These are phyloP conservation scores for Ogataea paradorogensis DNA, from an alignment of 805 yeast genomes.

Conservation along the genomic window DNA sequence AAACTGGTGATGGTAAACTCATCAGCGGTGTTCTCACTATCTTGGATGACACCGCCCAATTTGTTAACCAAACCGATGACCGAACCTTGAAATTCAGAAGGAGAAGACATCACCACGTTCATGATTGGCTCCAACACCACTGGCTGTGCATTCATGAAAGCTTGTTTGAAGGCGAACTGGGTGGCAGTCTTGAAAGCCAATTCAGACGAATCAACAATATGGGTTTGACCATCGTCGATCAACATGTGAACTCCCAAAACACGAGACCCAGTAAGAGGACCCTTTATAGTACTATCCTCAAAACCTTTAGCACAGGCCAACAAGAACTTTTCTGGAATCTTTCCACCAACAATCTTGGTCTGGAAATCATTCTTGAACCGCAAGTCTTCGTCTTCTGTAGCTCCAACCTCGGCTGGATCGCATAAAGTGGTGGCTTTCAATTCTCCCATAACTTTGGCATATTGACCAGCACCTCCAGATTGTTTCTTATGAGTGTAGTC, in stretches of 20 bases:
- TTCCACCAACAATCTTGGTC: conserved; percentile 93
- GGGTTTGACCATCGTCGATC: conserved; percentile 95
- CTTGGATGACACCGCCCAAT: conserved; percentile 86
- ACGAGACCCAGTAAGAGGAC: conserved; percentile 92
- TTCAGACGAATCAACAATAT: conserved; percentile 96
- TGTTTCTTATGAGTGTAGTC: conserved; percentile 97
- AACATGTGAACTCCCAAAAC: conserved; percentile 93
- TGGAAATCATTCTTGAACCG: conserved; percentile 64
- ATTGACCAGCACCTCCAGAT: conserved; percentile 99
- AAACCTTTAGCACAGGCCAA: conserved; percentile 95
- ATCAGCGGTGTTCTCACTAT: conserved; percentile 90
- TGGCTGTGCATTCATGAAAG: conserved; percentile 80
- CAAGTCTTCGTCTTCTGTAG: conserved; percentile 29
- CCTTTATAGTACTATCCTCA: conserved; percentile 91
- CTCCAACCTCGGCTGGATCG: conserved; percentile 42
- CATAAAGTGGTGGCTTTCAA: conserved; percentile 49
- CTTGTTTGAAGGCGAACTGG: conserved; percentile 85
- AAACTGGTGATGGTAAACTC: conserved; percentile 93
- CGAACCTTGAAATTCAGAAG: conserved; percentile 92
- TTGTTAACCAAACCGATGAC: conserved; percentile 91
- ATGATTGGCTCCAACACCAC: conserved; percentile 94
- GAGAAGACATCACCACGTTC: conserved; percentile 91
- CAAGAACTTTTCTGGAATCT: conserved; percentile 91
- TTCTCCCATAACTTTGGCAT: conserved; percentile 90
- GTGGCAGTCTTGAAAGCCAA: conserved; percentile 94